Conservation (phyloP, 495 filamentous ascomycete genomes). For the Penicillium taxi region DNA sequence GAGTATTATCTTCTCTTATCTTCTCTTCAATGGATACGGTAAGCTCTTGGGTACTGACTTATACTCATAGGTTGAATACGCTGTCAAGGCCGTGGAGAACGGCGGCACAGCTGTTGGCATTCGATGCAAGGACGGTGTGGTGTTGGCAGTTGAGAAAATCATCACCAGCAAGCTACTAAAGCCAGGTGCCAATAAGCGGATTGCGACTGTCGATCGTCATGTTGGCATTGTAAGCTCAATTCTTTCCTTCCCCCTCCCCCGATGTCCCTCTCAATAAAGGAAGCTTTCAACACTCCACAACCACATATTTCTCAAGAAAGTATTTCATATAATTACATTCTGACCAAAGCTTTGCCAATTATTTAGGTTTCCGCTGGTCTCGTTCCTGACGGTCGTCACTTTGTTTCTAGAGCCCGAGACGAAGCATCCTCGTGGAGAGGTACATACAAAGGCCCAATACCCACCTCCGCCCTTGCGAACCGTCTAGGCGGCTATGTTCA, state of each 20-base stretch:
- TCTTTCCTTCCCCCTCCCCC: background rate
- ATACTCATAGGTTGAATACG: conserved; percentile 73
- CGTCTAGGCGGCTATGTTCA: conserved; percentile 93
- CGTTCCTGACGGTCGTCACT: conserved; percentile 89
- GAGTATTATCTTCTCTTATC: too few species aligned
- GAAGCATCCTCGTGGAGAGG: conserved; percentile 85
- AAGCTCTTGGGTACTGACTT: conserved; percentile 15
- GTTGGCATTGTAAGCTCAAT: conserved; percentile 70
- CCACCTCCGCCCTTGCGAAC: conserved; percentile 73
- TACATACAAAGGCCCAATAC: conserved; percentile 85
- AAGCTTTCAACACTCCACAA: background rate
- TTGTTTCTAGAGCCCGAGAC: conserved; percentile 86
- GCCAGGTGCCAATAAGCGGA: conserved; percentile 88
- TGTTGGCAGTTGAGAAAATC: conserved; percentile 94
- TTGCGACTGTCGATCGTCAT: conserved; percentile 89
- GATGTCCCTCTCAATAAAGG: background rate
- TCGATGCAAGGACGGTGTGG: conserved; percentile 92
- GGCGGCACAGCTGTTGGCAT: conserved; percentile 95
- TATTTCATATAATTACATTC: background rate
- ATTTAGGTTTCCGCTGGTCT: conserved; percentile 83
- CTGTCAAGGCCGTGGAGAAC: conserved; percentile 96
- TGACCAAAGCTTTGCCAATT: conserved; percentile 2
- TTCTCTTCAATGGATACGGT: too few species aligned
- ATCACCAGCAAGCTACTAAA: conserved; percentile 92
- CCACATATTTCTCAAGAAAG: too few species aligned